Base-by-base conservation (phyloP, 2,329 filamentous ascomycete species). In the Botryotinia convoluta region DNA sequence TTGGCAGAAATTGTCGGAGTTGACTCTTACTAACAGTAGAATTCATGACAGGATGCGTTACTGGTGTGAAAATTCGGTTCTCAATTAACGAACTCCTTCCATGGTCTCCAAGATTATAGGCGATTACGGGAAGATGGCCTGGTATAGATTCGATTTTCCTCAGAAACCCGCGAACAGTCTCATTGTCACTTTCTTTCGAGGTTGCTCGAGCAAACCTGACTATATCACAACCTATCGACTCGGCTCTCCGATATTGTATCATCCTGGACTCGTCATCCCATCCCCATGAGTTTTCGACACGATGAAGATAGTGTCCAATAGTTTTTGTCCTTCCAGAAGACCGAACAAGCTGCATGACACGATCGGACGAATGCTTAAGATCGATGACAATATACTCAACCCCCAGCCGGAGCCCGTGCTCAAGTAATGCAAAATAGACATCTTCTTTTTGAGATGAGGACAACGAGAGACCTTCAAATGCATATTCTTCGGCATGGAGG, bases 301-400 rank as follows among this genome's bases (percentile, higher is more conserved):
- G 74, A 12, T 81, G 78, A 65, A 83, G 81, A 61, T 86, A 83
- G 75, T 86, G 83, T 4, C 86, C 88, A 69, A 90, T 87, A 16
- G 89, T 82, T 73, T 86, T 87, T 6, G 86, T 88, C 9, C 82
- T 82, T 0, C 87, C 87, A 79, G 85, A 86, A 29, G 80, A 80
- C 48, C 80, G 79, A 7, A 88, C 81, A 18, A 89, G 80, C 57
- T 84, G 83, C 14, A 80, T 79, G 8, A 89, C 78, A 16, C 83
- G 77, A 22, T 82, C 80, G 60, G 87, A 83, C 12, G 84, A 83
- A 60, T 86, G 83, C 14, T 88, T 86, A 26, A 93, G 81, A 78
- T 93, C 90, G 8, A 93, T 82, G 48, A 88, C 89, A 69, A 90
- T 78, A 76, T 89, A 93, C 71, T 92, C 90, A 3, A 91, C 89